These are phyloP conservation scores for Penicillium maclennaniae DNA, from an alignment of 495 filamentous ascomycete genomes.

Conservation along the genomic window DNA sequence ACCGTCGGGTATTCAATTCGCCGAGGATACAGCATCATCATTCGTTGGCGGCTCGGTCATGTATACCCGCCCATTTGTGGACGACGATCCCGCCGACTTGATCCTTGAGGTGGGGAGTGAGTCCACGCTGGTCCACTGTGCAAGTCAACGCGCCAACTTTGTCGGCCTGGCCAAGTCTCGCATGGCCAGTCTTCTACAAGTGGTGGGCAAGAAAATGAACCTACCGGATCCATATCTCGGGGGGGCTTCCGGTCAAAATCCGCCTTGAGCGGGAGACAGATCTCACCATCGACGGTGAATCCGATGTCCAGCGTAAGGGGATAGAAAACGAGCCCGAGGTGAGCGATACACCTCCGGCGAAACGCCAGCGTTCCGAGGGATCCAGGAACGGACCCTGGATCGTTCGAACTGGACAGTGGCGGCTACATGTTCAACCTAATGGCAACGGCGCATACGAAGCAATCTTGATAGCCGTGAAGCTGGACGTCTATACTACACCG, in stretches of 20 bases:
- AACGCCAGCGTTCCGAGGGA: slow-evolving; percentile 46
- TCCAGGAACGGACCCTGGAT: slow-evolving; percentile 53
- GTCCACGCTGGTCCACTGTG: slow-evolving; percentile 58
- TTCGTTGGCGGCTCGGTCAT: slow-evolving; percentile 57
- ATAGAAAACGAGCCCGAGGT: not conserved
- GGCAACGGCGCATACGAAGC: slow-evolving; percentile 42
- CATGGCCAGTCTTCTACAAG: slow-evolving; percentile 69
- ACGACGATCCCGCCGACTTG: slow-evolving; percentile 67
- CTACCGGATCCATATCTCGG: slow-evolving; percentile 40
- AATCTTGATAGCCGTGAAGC: slow-evolving; percentile 71
- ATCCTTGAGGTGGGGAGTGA: slow-evolving; percentile 77
- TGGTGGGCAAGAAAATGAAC: slow-evolving; percentile 77
- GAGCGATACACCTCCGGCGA: slow-evolving; percentile 32
- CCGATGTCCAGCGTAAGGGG: slow-evolving; percentile 2
- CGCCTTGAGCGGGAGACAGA: slow-evolving; percentile 62
- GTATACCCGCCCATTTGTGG: slow-evolving; percentile 80
- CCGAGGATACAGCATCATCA: slow-evolving; percentile 32
- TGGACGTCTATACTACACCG: slow-evolving; percentile 71
- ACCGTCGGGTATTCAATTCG: slow-evolving; percentile 73
- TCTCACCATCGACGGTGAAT: slow-evolving; percentile 64
- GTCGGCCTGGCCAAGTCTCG: slow-evolving; percentile 61
- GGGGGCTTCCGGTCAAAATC: slow-evolving; percentile 51
- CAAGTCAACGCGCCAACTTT: slow-evolving; percentile 62
- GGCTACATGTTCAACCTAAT: slow-evolving; percentile 60
- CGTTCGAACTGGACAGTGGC: slow-evolving; percentile 76